phyloP scores from a whole-genome alignment of 768 basidiomycete genomes.

The Paxillus ammoniavirescens region DNA sequence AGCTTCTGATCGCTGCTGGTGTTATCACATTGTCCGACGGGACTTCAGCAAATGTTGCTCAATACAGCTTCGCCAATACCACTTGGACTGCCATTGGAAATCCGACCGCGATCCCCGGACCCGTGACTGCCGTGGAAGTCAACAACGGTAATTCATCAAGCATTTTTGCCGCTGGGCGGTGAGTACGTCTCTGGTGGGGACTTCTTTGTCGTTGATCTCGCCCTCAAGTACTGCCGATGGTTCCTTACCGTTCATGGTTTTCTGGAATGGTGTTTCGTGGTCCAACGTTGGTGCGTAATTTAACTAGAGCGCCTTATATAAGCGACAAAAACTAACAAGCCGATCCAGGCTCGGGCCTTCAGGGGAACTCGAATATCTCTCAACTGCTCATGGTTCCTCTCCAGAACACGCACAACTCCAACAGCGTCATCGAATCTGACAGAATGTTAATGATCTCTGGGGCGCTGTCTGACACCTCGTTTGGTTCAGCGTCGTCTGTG shows the following conservation, averaged over 20 bases:
- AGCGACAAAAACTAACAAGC: not conserved
- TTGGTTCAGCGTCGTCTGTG: conserved; percentile 80
- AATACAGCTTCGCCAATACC: conserved; percentile 66
- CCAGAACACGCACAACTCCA: conserved; percentile 67
- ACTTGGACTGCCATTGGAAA: conserved; percentile 74
- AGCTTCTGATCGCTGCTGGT: conserved; percentile 76
- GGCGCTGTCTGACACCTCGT: conserved; percentile 58
- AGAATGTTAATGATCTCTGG: conserved; percentile 92
- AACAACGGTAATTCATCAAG: conserved; percentile 79
- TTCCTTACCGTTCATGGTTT: conserved; percentile 67
- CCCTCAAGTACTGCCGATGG: conserved; percentile 51
- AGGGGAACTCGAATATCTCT: conserved; percentile 62
- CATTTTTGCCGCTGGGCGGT: conserved; percentile 90
- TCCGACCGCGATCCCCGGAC: conserved; percentile 71
- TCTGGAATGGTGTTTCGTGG: conserved; percentile 87
- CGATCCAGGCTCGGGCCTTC: conserved; percentile 52
- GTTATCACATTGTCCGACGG: conserved; percentile 67
- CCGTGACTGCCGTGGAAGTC: conserved; percentile 84
- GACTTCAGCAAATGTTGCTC: conserved; percentile 67
- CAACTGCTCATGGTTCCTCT: conserved; percentile 92
- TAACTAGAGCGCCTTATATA: not conserved
- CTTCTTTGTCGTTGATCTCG: not conserved
- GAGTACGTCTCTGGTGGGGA: conserved; percentile 25
- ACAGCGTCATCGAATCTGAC: conserved; percentile 74
- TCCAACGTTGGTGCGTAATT: conserved; percentile 50